These are phyloP conservation scores for Dipodascus geniculatus DNA, from an alignment of 805 yeast species.

Conservation along the genomic window DNA sequence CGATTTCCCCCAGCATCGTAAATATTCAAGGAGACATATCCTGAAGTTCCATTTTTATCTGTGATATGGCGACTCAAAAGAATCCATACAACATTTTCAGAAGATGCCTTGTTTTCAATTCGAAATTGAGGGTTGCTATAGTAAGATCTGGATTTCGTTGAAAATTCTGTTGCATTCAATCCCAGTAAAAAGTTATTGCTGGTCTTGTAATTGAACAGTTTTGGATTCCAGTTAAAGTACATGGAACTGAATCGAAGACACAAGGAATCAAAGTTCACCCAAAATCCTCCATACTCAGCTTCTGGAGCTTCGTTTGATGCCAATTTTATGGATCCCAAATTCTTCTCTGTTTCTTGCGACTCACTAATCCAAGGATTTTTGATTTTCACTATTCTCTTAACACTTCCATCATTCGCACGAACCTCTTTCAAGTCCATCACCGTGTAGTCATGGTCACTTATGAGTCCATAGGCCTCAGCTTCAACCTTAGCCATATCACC, in stretches of 20 bases:
- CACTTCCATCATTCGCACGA: conserved; percentile 1
- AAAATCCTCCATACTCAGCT: conserved; percentile 12
- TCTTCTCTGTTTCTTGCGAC: conserved; percentile 2
- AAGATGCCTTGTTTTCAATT: conserved; percentile 23
- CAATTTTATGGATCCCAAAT: conserved; percentile 1
- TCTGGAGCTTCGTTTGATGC: conserved; percentile 4
- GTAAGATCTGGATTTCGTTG: conserved; percentile 12
- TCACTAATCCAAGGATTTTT: conserved; percentile 37
- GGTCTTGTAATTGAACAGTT: conserved; percentile 17
- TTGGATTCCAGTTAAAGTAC: conserved; percentile 59
- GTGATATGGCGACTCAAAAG: conserved; percentile 37
- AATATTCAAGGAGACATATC: conserved; percentile 13
- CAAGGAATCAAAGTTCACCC: conserved; percentile 24
- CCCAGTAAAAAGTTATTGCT: conserved; percentile 21
- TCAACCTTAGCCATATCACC: conserved; percentile 30
- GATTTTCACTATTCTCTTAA: conserved; percentile 19
- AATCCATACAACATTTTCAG: conserved; percentile 31
- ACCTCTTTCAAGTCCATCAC: conserved; percentile 30
- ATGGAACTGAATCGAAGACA: conserved; percentile 34
- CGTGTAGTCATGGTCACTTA: conserved; percentile 62
- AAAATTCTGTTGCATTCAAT: conserved; percentile 16
- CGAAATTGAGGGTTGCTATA: conserved; percentile 34
- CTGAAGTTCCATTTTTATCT: conserved; percentile 8
- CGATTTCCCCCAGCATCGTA: conserved; percentile 4
- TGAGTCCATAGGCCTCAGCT: conserved; percentile 29